These are phyloP conservation scores for Fusarium equiseti DNA, from an alignment of 2,329 filamentous ascomycete species.

Conservation along the genomic window DNA sequence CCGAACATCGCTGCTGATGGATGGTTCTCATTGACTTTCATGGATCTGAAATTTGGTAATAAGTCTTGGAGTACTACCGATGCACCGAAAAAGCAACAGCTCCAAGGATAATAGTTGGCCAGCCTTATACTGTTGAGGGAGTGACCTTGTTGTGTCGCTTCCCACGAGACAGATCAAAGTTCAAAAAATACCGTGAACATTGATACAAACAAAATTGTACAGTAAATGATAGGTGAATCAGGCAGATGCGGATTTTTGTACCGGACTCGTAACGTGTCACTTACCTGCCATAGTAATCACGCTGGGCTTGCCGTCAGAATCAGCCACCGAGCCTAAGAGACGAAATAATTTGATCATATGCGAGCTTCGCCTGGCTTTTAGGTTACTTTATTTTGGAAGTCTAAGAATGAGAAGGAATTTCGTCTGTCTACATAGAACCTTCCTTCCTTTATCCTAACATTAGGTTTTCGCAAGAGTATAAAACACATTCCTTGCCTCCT, in stretches of 20 bases:
- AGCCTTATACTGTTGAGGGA: fast-evolving
- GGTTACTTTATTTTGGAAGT: neutral
- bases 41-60: too few species aligned
- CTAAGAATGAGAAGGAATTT: neutral
- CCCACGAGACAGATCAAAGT: neutral
- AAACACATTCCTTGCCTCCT: neutral
- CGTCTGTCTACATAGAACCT: neutral
- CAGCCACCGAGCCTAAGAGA: neutral
- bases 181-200: too few species aligned
- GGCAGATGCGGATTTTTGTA: too few species aligned
- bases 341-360: neutral
- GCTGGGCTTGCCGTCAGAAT: fast-evolving
- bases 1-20: neutral
- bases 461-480: neutral
- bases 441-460: too few species aligned
- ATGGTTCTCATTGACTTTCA: too few species aligned
- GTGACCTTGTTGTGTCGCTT: neutral
- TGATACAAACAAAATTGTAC: too few species aligned
- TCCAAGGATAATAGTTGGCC: neutral
- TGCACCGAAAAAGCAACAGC: neutral
- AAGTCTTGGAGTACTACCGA: neutral
- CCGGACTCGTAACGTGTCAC: too few species aligned
- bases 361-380: neutral
- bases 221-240: too few species aligned
- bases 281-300: neutral